These are phyloP conservation scores for Pichia californica DNA, from an alignment of 805 yeast species.

Conservation along the genomic window DNA sequence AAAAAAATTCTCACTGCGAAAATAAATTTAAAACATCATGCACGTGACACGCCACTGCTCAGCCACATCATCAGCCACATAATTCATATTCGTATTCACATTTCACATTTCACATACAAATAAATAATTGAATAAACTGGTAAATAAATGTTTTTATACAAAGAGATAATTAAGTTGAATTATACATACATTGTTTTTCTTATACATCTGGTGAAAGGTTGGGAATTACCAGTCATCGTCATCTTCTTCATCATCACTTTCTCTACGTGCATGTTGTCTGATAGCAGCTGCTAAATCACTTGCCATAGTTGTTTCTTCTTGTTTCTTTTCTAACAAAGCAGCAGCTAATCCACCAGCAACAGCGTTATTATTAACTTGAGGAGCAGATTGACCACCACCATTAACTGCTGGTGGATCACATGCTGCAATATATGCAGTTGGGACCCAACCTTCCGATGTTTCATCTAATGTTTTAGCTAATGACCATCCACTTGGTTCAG, in stretches of 20 bases:
- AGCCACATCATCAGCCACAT: too few relatives aligned
- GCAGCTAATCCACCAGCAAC: conserved; percentile 53
- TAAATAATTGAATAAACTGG: too few relatives aligned
- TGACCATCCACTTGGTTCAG: conserved; percentile 91
- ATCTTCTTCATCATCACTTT: conserved; percentile 65
- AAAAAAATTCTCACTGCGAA: too few relatives aligned
- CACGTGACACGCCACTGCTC: too few relatives aligned
- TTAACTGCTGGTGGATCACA: conserved; percentile 35
- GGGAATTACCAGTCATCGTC: conserved; percentile 45
- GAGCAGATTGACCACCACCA: conserved; percentile 12
- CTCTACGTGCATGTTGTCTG: conserved; percentile 67
- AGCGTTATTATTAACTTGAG: conserved; percentile 9
- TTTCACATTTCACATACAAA: too few relatives aligned
- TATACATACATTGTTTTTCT: not conserved
- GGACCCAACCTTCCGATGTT: conserved; percentile 91
- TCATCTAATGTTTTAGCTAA: conserved; percentile 75
- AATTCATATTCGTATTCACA: too few relatives aligned
- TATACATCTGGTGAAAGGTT: not conserved
- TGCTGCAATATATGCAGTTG: conserved; percentile 78
- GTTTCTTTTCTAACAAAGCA: conserved; percentile 57
- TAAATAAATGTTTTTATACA: too few relatives aligned
- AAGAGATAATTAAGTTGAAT: not conserved
- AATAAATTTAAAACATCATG: too few relatives aligned
- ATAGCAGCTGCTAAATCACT: conserved; percentile 89
- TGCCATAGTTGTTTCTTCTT: conserved; percentile 56